Conservation (phyloP, 352 stramenopile genomes). For the Thraustochytrium sp. region DNA sequence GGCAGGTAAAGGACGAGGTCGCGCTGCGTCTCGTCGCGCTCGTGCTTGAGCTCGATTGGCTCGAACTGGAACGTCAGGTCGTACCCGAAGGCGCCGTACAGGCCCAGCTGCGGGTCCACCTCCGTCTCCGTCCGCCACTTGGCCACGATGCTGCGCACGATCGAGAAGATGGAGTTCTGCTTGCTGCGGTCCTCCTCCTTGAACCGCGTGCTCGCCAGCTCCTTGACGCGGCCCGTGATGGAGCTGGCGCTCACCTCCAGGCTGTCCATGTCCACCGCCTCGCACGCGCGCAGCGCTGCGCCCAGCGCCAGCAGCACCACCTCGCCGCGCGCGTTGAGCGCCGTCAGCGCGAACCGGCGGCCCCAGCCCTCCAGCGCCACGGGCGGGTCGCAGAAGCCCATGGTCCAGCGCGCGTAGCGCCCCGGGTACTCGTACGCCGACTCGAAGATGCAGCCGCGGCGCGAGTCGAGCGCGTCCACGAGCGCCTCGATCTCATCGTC, state of each 20-base stretch:
- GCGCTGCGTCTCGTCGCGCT: conserved; percentile 60
- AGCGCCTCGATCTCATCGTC: background rate
- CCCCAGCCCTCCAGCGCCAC: conserved; percentile 64
- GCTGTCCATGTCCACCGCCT: conserved; percentile 29
- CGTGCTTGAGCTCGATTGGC: conserved; percentile 62
- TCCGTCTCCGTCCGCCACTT: conserved; percentile 60
- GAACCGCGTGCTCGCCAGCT: background rate
- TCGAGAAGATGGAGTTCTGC: conserved; percentile 69
- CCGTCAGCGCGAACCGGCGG: conserved; percentile 62
- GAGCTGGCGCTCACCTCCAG: conserved; percentile 40
- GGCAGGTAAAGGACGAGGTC: conserved; percentile 74
- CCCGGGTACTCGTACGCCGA: conserved; percentile 40
- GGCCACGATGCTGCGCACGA: conserved; percentile 64
- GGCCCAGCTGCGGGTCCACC: conserved; percentile 67
- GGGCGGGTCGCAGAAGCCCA: conserved; percentile 73
- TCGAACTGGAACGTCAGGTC: conserved; percentile 83
- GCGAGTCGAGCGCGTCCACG: background rate
- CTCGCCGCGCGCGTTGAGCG: conserved; percentile 61
- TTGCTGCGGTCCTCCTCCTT: conserved; percentile 42
- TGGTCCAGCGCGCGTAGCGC: conserved; percentile 72
- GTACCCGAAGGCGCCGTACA: conserved; percentile 77
- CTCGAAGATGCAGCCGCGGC: conserved; percentile 42
- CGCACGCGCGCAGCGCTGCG: conserved; percentile 37
- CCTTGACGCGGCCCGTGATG: conserved; percentile 3
- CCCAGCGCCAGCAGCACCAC: conserved; percentile 57